phyloP scores from a whole-genome alignment of 2,329 filamentous ascomycete species.

The Immersiporthe knoxdaviesiana region DNA sequence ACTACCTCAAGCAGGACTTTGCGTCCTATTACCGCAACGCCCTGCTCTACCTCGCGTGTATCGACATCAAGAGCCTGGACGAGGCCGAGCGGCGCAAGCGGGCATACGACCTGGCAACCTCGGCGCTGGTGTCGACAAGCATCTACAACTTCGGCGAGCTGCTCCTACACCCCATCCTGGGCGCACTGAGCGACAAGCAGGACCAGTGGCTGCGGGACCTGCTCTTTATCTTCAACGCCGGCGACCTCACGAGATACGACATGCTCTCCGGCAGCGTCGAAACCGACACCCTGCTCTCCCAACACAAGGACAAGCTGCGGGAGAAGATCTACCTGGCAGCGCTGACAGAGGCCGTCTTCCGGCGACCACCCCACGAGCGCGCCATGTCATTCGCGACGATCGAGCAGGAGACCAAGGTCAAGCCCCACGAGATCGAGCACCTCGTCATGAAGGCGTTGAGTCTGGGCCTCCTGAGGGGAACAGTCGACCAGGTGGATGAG shows the following conservation, averaged over 20 bases:
- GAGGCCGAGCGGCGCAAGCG: constrained; percentile 76
- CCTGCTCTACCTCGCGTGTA: constrained; percentile 94
- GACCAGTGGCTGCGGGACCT: constrained; percentile 91
- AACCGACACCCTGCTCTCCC: constrained; percentile 76
- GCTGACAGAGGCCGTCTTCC: constrained; percentile 94
- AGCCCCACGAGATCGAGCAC: constrained; percentile 91
- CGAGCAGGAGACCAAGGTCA: constrained; percentile 88
- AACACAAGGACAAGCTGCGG: constrained; percentile 83
- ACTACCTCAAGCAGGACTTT: constrained; percentile 91
- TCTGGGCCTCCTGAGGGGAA: constrained; percentile 83
- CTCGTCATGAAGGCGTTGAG: constrained; percentile 99
- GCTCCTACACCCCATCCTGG: constrained; percentile 94
- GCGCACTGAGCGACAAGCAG: constrained; percentile 71
- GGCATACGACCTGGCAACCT: constrained; percentile 90
- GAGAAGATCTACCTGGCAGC: constrained; percentile 98
- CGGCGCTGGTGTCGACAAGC: constrained; percentile 87
- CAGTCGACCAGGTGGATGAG: constrained; percentile 94
- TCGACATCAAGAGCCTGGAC: constrained; percentile 77
- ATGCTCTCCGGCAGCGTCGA: constrained; percentile 78
- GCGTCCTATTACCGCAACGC: constrained; percentile 97
- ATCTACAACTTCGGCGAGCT: constrained; percentile 99
- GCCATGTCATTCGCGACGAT: constrained; percentile 92
- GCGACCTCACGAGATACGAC: constrained; percentile 87
- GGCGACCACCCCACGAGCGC: constrained; percentile 90
- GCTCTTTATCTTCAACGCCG: constrained; percentile 97